Evolutionary conservation across 139 green algal species (phyloP).

Genomic region (Bryopsis sp.): DNA sequence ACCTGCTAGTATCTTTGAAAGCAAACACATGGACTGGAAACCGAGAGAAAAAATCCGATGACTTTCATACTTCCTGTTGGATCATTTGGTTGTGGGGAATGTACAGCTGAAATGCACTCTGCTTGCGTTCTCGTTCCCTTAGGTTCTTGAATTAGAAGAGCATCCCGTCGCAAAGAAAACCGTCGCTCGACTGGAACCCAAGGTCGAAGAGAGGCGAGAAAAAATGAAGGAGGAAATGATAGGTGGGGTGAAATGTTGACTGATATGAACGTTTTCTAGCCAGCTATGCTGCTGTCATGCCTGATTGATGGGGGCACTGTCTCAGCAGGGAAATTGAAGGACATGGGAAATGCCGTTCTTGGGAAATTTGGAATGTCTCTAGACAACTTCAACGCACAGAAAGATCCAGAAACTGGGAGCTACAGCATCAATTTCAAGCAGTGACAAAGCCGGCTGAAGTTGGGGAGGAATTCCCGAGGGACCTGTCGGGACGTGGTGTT

Average conservation of each 20-base stretch:
- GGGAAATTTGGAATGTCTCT: conserved; percentile 90
- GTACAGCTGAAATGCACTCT: no score
- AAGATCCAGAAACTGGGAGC: conserved; percentile 82
- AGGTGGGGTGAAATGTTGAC: conserved; percentile 17
- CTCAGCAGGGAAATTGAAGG: conserved; percentile 82
- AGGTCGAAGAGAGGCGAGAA: conserved; percentile 71
- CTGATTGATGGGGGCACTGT: background rate
- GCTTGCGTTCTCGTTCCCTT: no score
- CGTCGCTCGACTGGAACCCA: conserved; percentile 51
- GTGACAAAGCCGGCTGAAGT: no score
- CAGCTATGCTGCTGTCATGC: background rate
- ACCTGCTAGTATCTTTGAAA: no score
- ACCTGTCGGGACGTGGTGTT: no score
- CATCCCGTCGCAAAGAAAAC: conserved; percentile 35
- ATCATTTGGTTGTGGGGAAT: no score
- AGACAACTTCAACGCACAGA: conserved; percentile 95
- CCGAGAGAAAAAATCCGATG: no score
- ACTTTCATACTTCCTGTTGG: no score
- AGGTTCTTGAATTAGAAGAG: no score
- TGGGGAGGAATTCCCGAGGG: no score
- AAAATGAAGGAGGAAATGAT: conserved; percentile 91
- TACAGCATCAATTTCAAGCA: conserved; percentile 90
- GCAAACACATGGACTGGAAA: no score
- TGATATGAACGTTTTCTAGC: background rate
- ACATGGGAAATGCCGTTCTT: conserved; percentile 90